Conservation (phyloP, 2,329 filamentous ascomycete species). For the Aspergillus tanneri region DNA sequence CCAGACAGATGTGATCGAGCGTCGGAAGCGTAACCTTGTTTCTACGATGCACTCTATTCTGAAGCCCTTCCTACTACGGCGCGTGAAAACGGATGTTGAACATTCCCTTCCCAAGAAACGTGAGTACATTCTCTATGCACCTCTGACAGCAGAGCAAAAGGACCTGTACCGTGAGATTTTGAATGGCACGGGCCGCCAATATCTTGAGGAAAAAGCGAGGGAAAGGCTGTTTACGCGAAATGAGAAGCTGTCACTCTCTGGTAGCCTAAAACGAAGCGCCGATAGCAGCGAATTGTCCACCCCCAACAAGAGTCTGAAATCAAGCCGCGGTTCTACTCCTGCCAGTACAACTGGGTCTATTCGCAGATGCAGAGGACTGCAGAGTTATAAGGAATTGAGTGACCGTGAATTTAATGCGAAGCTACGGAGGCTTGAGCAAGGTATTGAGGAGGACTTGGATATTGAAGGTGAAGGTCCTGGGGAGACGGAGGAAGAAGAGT, state of each 20-base stretch:
- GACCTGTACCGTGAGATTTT: slow-evolving; percentile 86
- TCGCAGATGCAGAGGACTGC: slow-evolving; percentile 54
- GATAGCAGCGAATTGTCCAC: slow-evolving; percentile 45
- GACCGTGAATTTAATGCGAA: slow-evolving; percentile 83
- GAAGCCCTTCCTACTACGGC: slow-evolving; percentile 82
- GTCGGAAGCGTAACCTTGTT: slow-evolving; percentile 72
- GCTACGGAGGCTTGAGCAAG: slow-evolving; percentile 46
- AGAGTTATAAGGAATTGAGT: slow-evolving; percentile 67
- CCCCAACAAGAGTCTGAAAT: slow-evolving; percentile 70
- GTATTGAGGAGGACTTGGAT: slow-evolving; percentile 61
- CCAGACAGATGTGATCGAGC: slow-evolving; percentile 75
- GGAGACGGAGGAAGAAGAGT: slow-evolving; percentile 58
- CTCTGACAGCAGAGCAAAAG: slow-evolving; percentile 84
- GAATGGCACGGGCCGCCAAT: slow-evolving; percentile 65
- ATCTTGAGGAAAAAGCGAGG: slow-evolving; percentile 52
- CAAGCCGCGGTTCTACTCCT: slow-evolving; percentile 74
- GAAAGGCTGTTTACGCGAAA: slow-evolving; percentile 47
- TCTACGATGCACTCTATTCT: slow-evolving; percentile 90
- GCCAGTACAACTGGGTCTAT: slow-evolving; percentile 51
- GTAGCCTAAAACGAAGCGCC: slow-evolving; percentile 60
- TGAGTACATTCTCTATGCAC: slow-evolving; percentile 93
- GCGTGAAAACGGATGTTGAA: slow-evolving; percentile 92
- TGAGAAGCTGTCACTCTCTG: slow-evolving; percentile 37
- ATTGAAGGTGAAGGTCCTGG: slow-evolving; percentile 37
- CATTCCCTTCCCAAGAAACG: slow-evolving; percentile 90